A percentile compares a stretch with the other conserved stretches of the same genome.
These are phyloP conservation scores for Trametes polyzona DNA, from an alignment of 1,284 basidiomycete species.

Conservation along the genomic window DNA sequence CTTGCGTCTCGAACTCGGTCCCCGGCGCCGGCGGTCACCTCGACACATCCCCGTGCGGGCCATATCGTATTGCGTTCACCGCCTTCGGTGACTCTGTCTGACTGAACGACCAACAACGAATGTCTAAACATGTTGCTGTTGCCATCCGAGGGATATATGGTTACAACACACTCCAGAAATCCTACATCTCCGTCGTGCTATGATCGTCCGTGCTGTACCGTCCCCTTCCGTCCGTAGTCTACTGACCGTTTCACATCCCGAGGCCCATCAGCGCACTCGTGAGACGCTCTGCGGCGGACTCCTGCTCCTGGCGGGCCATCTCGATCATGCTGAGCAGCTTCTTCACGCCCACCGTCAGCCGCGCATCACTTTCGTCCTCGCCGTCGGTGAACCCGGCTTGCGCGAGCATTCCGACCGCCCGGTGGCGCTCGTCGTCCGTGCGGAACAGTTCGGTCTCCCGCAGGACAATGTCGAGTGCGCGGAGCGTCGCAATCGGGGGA, in stretches of 20 bases:
- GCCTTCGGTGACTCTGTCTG: too few relatives aligned
- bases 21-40: too few relatives aligned
- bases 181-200: too few relatives aligned
- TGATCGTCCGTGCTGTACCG: too few relatives aligned
- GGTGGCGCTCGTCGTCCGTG: constrained; percentile 56
- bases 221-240: background rate
- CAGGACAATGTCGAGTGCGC: constrained; percentile 78
- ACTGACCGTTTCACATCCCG: constrained; percentile 41
- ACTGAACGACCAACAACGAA: too few relatives aligned
- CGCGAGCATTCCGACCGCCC: constrained; percentile 70
- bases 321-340: constrained; percentile 91
- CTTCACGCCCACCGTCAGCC: constrained; percentile 90
- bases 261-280: constrained; percentile 71
- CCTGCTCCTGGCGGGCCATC: constrained; percentile 95
- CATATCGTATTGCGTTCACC: too few relatives aligned
- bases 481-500: constrained; percentile 79
- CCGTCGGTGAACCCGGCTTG: constrained; percentile 74
- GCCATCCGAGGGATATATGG: background rate
- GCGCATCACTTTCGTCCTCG: constrained; percentile 45
- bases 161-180: background rate
- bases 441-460: constrained; percentile 85
- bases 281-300: constrained; percentile 76
- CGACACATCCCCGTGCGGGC: too few relatives aligned
- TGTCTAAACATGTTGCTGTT: background rate
- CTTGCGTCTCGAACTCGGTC: too few relatives aligned